Evolutionary conservation across 169 alveolate species (phyloP).

Genomic region (Eimeria sp.): DNA sequence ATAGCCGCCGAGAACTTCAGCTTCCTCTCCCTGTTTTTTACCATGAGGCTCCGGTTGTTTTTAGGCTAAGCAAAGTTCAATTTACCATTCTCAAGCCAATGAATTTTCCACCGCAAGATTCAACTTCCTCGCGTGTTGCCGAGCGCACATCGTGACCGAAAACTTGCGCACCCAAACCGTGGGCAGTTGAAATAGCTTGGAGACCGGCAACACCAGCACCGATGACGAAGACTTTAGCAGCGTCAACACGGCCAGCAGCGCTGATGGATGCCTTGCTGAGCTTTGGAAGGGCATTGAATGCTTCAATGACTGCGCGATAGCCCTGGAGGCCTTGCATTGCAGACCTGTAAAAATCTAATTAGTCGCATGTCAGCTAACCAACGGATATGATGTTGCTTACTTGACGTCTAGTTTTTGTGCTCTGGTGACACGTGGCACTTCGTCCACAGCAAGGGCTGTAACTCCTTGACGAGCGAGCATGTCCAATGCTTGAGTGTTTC

Average conservation of each 20-base stretch:
- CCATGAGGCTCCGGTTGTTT: neutral
- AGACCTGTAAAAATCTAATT: constrained; percentile 4
- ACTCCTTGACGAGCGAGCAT: constrained; percentile 80
- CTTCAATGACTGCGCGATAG: constrained; percentile 97
- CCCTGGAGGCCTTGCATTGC: constrained; percentile 89
- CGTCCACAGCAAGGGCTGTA: constrained; percentile 90
- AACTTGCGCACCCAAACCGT: constrained; percentile 95
- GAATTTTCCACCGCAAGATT: constrained; percentile 91
- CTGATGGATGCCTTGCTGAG: constrained; percentile 94
- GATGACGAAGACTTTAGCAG: constrained; percentile 96
- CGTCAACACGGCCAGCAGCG: constrained; percentile 95
- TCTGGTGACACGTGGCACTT: constrained; percentile 95
- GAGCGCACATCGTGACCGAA: constrained; percentile 94
- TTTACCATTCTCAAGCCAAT: constrained; percentile 79
- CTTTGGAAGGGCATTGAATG: constrained; percentile 94
- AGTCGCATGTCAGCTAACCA: neutral
- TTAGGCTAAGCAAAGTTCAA: neutral
- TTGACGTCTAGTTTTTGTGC: constrained; percentile 96
- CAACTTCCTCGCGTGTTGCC: constrained; percentile 94
- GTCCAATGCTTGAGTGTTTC: constrained; percentile 80
- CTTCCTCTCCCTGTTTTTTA: constrained; percentile 81
- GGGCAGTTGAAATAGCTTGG: constrained; percentile 96
- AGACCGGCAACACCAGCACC: constrained; percentile 99
- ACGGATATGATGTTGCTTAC: neutral
- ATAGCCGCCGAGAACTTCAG: constrained; percentile 91